A percentile compares a stretch with the other conserved stretches of the same genome.
These are phyloP conservation scores for Cryptosporidium tyzzeri DNA, from an alignment of 169 alveolate species.

Conservation along the genomic window DNA sequence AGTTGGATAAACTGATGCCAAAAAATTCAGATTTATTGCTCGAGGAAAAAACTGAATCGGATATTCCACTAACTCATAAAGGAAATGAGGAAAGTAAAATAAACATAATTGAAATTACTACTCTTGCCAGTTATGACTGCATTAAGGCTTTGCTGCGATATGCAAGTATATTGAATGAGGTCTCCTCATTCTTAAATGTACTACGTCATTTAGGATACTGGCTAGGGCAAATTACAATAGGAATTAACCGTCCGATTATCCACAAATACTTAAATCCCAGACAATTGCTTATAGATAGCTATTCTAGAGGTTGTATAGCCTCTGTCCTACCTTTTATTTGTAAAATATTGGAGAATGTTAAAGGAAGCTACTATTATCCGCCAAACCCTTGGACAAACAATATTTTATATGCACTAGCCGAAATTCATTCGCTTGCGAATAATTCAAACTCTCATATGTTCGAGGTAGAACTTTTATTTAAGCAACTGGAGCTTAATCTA, in stretches of 20 bases:
- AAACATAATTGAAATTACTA: constrained; percentile 18
- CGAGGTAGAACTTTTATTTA: constrained; percentile 91
- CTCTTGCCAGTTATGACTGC: constrained; percentile 87
- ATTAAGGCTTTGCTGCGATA: constrained; percentile 85
- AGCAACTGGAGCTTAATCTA: constrained; percentile 82
- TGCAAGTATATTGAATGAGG: constrained; percentile 85
- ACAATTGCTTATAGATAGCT: constrained; percentile 86
- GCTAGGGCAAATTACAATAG: constrained; percentile 90
- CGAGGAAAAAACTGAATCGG: neutral
- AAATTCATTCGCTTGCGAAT: constrained; percentile 84
- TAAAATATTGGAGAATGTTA: constrained; percentile 84
- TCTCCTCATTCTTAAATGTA: constrained; percentile 87
- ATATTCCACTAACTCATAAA: constrained; percentile 40
- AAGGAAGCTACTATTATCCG: constrained; percentile 86
- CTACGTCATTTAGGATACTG: constrained; percentile 91
- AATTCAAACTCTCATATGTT: constrained; percentile 87
- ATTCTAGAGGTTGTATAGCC: constrained; percentile 82
- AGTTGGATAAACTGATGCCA: constrained; percentile 83
- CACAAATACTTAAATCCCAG: constrained; percentile 89
- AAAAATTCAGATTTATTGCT: neutral
- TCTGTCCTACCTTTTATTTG: constrained; percentile 91
- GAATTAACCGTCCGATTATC: constrained; percentile 89
- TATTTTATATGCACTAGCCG: constrained; percentile 86
- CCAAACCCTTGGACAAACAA: constrained; percentile 96
- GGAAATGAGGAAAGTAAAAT: constrained; percentile 82